Evolutionary conservation across 225 moss, liverwort and hornwort species (phyloP).

Genomic region (Thuidium tamariscinum): DNA sequence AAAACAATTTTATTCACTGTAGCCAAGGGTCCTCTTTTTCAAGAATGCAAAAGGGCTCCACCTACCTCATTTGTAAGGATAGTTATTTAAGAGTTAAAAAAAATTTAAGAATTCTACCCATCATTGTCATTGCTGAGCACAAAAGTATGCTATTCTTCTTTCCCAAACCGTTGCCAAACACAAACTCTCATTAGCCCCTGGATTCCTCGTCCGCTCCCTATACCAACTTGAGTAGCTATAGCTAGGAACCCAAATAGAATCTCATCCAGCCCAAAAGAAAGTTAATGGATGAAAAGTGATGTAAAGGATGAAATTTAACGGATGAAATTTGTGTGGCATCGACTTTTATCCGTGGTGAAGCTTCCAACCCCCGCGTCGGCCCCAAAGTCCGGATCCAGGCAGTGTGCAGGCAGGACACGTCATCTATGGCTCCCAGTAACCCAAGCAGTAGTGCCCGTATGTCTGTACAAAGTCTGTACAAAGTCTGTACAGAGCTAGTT

Average conservation of each 20-base stretch:
- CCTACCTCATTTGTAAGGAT: background rate
- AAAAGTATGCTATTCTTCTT: too few species aligned
- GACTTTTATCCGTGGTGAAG: background rate
- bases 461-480: too few species aligned
- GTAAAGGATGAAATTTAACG: too few species aligned
- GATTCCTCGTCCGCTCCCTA: background rate
- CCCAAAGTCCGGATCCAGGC: background rate
- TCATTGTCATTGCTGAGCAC: background rate
- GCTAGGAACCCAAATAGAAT: background rate
- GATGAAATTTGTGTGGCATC: too few species aligned
- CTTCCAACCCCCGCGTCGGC: background rate
- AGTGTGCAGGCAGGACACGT: background rate
- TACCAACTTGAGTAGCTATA: background rate
- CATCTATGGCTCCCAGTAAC: background rate
- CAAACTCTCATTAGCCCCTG: background rate
- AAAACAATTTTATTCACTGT: accelerated
- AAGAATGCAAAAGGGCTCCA: accelerated
- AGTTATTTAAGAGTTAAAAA: accelerated
- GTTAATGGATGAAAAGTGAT: background rate
- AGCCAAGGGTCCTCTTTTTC: background rate
- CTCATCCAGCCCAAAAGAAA: background rate
- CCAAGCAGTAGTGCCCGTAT: too few species aligned
- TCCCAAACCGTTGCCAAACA: background rate
- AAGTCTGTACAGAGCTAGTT: background rate
- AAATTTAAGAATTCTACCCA: background rate